Evolutionary conservation across 768 basidiomycete genomes (phyloP), one percentile per base, ranked within the genome.

Genomic region (Pseudohyphozyma bogoriensis): DNA sequence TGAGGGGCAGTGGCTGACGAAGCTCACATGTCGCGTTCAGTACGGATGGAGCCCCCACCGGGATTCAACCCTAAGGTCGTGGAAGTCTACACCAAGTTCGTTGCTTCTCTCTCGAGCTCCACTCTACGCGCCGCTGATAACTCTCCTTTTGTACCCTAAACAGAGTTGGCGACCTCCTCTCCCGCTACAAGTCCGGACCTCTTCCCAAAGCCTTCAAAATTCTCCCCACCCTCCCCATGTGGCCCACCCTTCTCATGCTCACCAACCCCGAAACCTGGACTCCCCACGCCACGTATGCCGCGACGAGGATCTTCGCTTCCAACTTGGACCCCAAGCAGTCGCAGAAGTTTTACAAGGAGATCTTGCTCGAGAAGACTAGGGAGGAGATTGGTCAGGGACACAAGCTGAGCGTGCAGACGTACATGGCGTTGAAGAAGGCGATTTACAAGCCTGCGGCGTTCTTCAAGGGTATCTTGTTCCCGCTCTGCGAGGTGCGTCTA

Each of bases 141-240:
- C 50, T 37, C 45, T n/a, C 24, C 20, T 28, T n/a, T n/a, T n/a
- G n/a, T 18, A 51, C 47, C 42, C 37, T 55, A 31, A 29, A 1
- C 71, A 96, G 93, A 77, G 80, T 96, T 56, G 95, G 90, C 22
- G 74, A 80, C 60, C 83, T 92, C 62, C 80, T 99, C 35, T 84
- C 81, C 45, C 83, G 84, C 58, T 96, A 99, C 78, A 89, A 86
- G 69, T 91, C 91, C 18, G 92, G 92, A 1, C 84, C 91, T 1
- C 80, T 99, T 1, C 95, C 95, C 33, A 97, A 97, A 76, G 79
- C 91, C 4, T 92, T 99, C 83, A 99, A 99, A 78, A 86, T 99
- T 63, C 87, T 99, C 49, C 95, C 95, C 26, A 86, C 92, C 15
- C 83, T 96, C 29, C 87, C 89, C 4, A 85, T 87, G 62, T 99